Evolutionary conservation across 257 asterid genomes (phyloP), one percentile per base, ranked within the genome.

Genomic region (Agastache rugosa): DNA sequence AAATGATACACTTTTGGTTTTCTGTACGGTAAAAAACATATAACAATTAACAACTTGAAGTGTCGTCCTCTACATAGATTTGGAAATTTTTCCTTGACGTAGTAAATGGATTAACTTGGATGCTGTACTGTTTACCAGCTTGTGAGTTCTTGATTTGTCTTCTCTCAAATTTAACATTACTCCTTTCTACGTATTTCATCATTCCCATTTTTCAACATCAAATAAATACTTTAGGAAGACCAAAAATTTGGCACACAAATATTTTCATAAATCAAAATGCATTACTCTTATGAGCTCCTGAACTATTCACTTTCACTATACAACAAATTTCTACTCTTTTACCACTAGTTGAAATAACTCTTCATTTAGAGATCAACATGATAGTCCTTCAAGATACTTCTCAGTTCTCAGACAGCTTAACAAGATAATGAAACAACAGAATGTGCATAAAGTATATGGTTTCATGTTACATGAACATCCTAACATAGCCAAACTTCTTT

Each of bases 381-480:
- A 15, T 17, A 16, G 20, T 48, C 54, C 20, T 15, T 6, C 7
- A 15, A 5, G 54, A 48, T 15, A 48, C 54, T 48, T 16, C 54
- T 16, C 9, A 45, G 10, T 48, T 16, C 54, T 16, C 9, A 45
- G 10, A 48, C 22, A 55, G 16, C 31, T 54, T 54, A 19, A 20
- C 16, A 20, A 54, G 61, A 54, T 25, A 54, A 19, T 17, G 31
- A 54, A 55, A 22, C 61, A 55, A 8, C 59, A 17, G 6, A 53
- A 19, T 53, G 59, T 4, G 2, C 2, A 6, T 53, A 31, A 7
- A 19, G 27, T 6, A 17, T 37, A 10, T 54, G 22, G 1, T 31
- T 53, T 54, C 71, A 65, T 17, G 78, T 11, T 11, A 37, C n/a
- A 27, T 58, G 68, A n/a, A 11, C 45, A 9, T 20, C 7, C 16